These are phyloP conservation scores for Xylariaceae sp. DNA, from an alignment of 2,329 filamentous ascomycete genomes.

Conservation along the genomic window DNA sequence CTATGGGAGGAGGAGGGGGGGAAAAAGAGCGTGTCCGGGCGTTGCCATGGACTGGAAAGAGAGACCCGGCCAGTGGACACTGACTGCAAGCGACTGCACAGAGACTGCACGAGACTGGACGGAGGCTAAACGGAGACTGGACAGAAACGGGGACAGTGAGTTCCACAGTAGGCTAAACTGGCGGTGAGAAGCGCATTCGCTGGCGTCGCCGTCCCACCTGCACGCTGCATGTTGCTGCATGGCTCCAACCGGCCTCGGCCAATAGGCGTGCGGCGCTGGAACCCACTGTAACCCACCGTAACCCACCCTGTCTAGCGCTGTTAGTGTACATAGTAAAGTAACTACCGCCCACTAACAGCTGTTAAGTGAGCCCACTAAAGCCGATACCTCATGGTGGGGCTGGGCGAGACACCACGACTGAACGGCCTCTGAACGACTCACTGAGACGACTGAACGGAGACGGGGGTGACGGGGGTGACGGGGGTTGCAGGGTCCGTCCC, in stretches of 20 bases:
- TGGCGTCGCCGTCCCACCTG: constrained; percentile 33
- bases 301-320: not conserved
- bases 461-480: not conserved
- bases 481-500: not conserved
- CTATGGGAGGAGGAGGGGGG: constrained; percentile 27
- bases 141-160: not conserved
- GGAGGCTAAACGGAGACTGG: too few relatives aligned
- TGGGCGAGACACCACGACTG: constrained; percentile 12
- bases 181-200: constrained; percentile 32
- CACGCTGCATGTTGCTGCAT: constrained; percentile 27
- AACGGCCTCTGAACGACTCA: too few relatives aligned
- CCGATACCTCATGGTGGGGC: not conserved
- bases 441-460: too few relatives aligned
- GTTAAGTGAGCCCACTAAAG: not conserved
- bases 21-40: constrained; percentile 20
- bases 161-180: constrained; percentile 24
- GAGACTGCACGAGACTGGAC: too few relatives aligned
- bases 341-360: not conserved
- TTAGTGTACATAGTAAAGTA: not conserved
- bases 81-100: not conserved
- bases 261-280: constrained; percentile 20
- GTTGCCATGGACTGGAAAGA: constrained; percentile 21
- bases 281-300: not conserved
- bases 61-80: constrained; percentile 23
- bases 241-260: constrained; percentile 16